Evolutionary conservation across 345 rosid species (phyloP).

Genomic region (Draba incana): DNA sequence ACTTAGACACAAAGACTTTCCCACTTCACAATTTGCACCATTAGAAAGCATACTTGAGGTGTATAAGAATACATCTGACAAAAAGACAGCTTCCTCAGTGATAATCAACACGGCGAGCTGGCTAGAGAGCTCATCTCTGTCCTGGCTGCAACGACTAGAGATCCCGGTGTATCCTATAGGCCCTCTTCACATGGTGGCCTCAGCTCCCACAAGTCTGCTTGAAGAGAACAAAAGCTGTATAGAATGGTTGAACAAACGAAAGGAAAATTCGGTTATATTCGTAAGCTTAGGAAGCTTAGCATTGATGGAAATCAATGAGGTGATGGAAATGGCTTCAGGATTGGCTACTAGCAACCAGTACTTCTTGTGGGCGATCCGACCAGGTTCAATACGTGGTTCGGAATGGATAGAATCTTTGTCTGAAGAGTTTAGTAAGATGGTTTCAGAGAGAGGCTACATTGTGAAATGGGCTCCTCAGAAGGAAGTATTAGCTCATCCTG

Average conservation of each 20-base stretch:
- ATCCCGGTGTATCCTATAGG: constrained; percentile 36
- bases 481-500: constrained; percentile 43
- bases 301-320: constrained; percentile 32
- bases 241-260: constrained; percentile 12
- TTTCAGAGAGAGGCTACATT: constrained; percentile 47
- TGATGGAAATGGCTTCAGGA: constrained; percentile 37
- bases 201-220: constrained; percentile 31
- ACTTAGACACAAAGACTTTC: constrained; percentile 34
- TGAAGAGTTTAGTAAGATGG: constrained; percentile 34
- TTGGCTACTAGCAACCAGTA: constrained; percentile 38
- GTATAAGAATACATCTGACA: constrained; percentile 20
- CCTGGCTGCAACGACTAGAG: neutral
- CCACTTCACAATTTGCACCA: constrained; percentile 16
- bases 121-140: constrained; percentile 35
- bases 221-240: no score
- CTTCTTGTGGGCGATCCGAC: constrained; percentile 43
- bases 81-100: constrained; percentile 24
- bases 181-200: constrained; percentile 38
- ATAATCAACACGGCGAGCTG: constrained; percentile 39
- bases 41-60: constrained; percentile 12
- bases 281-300: constrained; percentile 62
- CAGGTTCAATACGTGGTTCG: constrained; percentile 34
- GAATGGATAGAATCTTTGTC: constrained; percentile 32
- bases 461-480: constrained; percentile 56
- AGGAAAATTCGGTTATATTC: constrained; percentile 47